Conservation (phyloP, 495 filamentous ascomycete species). For the Ascodesmis nigricans region DNA sequence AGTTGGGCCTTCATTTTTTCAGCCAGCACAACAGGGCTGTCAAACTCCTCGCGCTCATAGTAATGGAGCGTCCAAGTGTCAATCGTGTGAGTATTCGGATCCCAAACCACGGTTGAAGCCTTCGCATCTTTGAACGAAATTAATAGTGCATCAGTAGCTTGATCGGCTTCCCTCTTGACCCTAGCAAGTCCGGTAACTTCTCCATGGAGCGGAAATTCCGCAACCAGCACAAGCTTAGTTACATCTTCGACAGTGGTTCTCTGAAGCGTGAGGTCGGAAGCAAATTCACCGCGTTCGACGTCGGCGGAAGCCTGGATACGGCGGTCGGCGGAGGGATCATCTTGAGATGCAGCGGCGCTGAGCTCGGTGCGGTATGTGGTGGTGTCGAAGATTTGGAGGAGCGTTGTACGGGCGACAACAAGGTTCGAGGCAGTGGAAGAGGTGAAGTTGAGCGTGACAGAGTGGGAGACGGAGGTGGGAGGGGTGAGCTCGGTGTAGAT, state of each 20-base stretch:
- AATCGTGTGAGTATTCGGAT: constrained; percentile 52
- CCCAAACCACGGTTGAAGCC: constrained; percentile 84
- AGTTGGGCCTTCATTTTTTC: constrained; percentile 61
- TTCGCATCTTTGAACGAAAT: constrained; percentile 75
- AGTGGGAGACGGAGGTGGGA: constrained; percentile 80
- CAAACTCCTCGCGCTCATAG: constrained; percentile 72
- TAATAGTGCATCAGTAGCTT: constrained; percentile 40
- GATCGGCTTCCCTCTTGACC: constrained; percentile 62
- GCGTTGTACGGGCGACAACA: constrained; percentile 66
- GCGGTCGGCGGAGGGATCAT: constrained; percentile 23
- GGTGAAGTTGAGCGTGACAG: constrained; percentile 55
- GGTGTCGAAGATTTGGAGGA: constrained; percentile 67
- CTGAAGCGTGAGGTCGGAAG: constrained; percentile 31
- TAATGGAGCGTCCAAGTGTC: constrained; percentile 87
- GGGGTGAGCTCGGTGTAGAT: constrained; percentile 75
- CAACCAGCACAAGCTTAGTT: constrained; percentile 64
- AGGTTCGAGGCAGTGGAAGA: constrained; percentile 58
- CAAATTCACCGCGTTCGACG: constrained; percentile 39
- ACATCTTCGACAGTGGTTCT: constrained; percentile 35
- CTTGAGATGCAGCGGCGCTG: constrained; percentile 18
- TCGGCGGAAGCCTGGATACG: constrained; percentile 36
- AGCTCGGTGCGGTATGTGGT: constrained; percentile 33
- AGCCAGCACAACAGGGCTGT: constrained; percentile 38
- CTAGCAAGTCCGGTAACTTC: constrained; percentile 61
- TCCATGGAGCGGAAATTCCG: constrained; percentile 60